Base-by-base conservation (phyloP, 1,139 yeast genomes). In the Taiozyma sp. region DNA sequence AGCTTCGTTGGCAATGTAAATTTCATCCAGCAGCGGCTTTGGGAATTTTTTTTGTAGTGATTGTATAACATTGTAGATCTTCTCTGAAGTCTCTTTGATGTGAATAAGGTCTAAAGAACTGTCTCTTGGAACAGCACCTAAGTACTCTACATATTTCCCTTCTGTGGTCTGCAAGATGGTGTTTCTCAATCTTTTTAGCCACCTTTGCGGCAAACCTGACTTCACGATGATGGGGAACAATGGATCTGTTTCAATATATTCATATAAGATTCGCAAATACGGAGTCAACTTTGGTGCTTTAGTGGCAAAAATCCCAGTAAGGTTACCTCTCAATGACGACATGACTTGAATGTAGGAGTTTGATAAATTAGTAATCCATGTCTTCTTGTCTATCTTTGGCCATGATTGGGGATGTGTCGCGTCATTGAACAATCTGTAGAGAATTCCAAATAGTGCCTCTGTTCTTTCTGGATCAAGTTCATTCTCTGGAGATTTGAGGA, bases 261-360 rank as follows among this genome's bases (percentile, higher is more conserved):
- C 79, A 22, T 79, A 83, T 48, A 84, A 69, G 40, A 83, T 73
- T 41, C 67, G 60, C 48, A 85, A 64, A 43, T 72, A 68, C 0
- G 87, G 84, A 0, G 83, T 82, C 58, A 87, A 80, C 57, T 78
- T 81, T 0, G 95, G 92, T 52, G 81, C 79, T 2, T 76, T 71
- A 0, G 70, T 63, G 34, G 75, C 77, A 58, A 79, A 82, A 1
- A 87, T 69, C 23, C 70, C 70, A 22, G 70, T 65, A 36, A 87
- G 59, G 5, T 71, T 64, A 34, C 71, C 76, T 51, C 76, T 75
- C 14, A 87, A 66, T 6, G 79, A 69, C 42, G 69, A 67, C 63
- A 85, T 72, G 6, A 78, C 68, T 47, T 76, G 75, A 48, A 73
- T 73, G 54, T 81, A 83, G 2, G 83, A 69, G 41, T 69, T 68